Conservation (phyloP, 305 asterid species). For the Fraxinus sp. region DNA sequence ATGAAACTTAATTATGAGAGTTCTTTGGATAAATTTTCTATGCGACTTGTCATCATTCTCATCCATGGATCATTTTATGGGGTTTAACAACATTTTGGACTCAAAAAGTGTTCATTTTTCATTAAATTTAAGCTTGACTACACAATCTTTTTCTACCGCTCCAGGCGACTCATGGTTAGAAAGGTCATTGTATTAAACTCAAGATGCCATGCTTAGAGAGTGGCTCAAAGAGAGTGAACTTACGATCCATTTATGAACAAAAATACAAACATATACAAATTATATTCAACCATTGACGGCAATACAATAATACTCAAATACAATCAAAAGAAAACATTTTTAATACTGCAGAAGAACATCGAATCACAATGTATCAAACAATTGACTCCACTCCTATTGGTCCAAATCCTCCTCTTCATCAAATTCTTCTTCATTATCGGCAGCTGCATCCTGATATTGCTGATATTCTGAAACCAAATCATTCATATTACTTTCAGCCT, state of each 20-base stretch:
- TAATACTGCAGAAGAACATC: not conserved
- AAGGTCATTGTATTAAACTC: not conserved
- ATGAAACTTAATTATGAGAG: not conserved
- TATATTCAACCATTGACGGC: not conserved
- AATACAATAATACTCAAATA: not conserved
- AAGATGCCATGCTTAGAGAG: not conserved
- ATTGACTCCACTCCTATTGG: not conserved
- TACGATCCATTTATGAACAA: not conserved
- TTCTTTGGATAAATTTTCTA: not conserved
- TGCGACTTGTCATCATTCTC: not conserved
- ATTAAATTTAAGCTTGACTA: not conserved
- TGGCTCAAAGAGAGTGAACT: not conserved
- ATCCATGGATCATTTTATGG: not conserved
- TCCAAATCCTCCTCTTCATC: conserved; percentile 31
- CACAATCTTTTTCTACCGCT: not conserved
- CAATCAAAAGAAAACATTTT: not conserved
- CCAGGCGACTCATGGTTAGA: not conserved
- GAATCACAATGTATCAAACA: not conserved
- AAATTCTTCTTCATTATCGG: conserved; percentile 21
- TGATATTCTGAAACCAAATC: conserved; percentile 55
- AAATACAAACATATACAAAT: not conserved
- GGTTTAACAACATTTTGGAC: not conserved
- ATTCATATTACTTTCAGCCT: conserved; percentile 48
- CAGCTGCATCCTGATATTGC: conserved; percentile 50
- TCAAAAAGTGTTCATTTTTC: not conserved